Evolutionary conservation across 306 rosid species (phyloP), one percentile per base, ranked within the genome.

Genomic region (Cucurbita maxima): DNA sequence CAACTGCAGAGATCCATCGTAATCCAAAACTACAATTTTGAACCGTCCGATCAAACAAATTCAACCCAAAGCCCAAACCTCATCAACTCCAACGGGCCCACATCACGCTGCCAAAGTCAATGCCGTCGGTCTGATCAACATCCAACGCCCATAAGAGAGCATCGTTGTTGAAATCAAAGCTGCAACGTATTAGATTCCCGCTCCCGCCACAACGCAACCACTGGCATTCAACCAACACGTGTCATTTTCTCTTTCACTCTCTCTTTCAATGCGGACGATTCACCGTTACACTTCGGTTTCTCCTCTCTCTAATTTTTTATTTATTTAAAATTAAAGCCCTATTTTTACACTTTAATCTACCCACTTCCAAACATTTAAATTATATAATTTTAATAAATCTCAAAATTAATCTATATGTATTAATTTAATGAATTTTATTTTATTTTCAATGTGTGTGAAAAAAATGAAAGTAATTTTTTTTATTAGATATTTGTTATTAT

Each of bases 191-290:
- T 43, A 44, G 58, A 71, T 74, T 78, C 58, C 70, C 38, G 79
- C 89, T 86, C 87, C 85, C 90, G 92, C 90, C 87, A 84, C 84
- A 77, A 81, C 79, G 50, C 75, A n/a, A 38, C 3, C 51, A 3
- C 73, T 14, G 43, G 57, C 57, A 12, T 25, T 30, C 43, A 30
- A 25, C 53, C 60, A 64, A 48, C 94, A 83, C 92, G 89, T 87
- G 92, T 81, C 76, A 50, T 73, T 41, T 36, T 8, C 57, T 5
- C 81, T 84, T 9, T 5, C 10, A 79, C 64, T 8, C 5, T 71
- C 79, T 73, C 81, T 22, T 75, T 34, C 5, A 7, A 76, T 61
- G 68, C 75, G 41, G 50, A 81, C 89, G 67, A 76, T 81, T 84
- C 86, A 81, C 79, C 84, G 54, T 71, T 76, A 15, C 76, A 76